Base-by-base conservation (phyloP, 805 yeast species). In the Saccharomycopsis fibuligera region DNA sequence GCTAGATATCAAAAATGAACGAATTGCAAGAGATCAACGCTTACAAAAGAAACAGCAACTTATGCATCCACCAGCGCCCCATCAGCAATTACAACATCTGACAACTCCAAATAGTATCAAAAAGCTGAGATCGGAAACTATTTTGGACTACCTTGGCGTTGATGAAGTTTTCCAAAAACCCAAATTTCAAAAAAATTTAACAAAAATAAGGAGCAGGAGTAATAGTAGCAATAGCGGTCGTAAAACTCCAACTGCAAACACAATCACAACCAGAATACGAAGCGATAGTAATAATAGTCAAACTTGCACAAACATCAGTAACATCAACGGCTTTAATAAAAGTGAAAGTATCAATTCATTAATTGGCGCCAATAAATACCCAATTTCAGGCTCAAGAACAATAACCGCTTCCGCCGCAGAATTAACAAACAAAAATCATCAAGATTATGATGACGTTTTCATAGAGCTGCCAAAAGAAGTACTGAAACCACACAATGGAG, bases 1-100 rank as follows among this genome's bases (percentile, higher is more conserved):
- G 63, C 75, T 89, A 23, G 96, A 88, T 64, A 78, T 78, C 42
- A 73, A 72, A 62, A 68, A 68, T 60, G 75, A 70, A 56, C 29
- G 53, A 27, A 25, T 35, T 14, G 38, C 39, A 6, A 27, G 53
- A 39, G 49, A 54, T 14, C 41, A 48, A 35, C 35, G 27, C 25
- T 38, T 33, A 24, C 41, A 46, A 33, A 30, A 40, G 29, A 39
- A 17, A 31, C 38, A 30, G 25, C 45, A 36, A 44, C 23, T n/a
- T 16, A 22, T 36, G 3, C n/a, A 16, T 10, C 35, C 29, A 8
- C 49, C 38, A 10, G 12, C 31, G 31, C 12, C 12, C 12, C 10
- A 27, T 12, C 8, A 27, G 31, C 8, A 12, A 8, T 27, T 27
- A 12, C 31, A 27, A 12, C 31, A 27, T 8, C 10, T 8, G 10